A percentile compares a stretch with the other conserved stretches of the same genome.
Conservation (phyloP, 768 basidiomycete species). For the Tylopilus felleus region DNA sequence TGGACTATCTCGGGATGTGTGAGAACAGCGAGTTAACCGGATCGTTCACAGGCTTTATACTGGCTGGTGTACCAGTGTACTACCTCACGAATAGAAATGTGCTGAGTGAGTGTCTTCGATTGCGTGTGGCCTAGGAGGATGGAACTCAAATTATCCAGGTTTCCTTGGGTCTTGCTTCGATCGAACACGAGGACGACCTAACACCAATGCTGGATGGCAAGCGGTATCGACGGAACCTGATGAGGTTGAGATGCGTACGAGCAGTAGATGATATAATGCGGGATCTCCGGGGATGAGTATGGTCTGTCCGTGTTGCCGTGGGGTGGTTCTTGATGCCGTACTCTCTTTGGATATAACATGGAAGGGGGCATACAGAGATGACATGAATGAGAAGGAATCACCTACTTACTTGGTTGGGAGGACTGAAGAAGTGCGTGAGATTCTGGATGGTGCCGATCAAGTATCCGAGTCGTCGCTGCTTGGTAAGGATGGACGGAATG, state of each 20-base stretch:
- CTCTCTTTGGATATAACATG: background rate
- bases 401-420: too few relatives aligned
- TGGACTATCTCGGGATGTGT: background rate
- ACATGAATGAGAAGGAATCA: too few relatives aligned
- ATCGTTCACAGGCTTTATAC: slow-evolving; percentile 59
- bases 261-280: slow-evolving; percentile 1
- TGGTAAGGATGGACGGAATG: too few relatives aligned
- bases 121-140: background rate
- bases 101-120: slow-evolving; percentile 34
- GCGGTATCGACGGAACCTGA: slow-evolving; percentile 68
- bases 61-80: slow-evolving; percentile 78
- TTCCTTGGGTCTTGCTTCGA: slow-evolving; percentile 42
- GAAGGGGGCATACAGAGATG: background rate
- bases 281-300: background rate
- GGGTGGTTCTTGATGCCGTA: background rate
- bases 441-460: background rate
- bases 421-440: too few relatives aligned
- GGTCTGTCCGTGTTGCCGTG: background rate
- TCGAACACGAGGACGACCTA: slow-evolving; percentile 49
- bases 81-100: slow-evolving; percentile 64
- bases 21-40: background rate
- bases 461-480: too few relatives aligned
- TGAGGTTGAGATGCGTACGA: slow-evolving; percentile 55
- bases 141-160: slow-evolving; percentile 27
- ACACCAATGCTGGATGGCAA: slow-evolving; percentile 66